These are phyloP conservation scores for Pterocarpus santalinus DNA, from an alignment of 306 rosid species.

Conservation along the genomic window DNA sequence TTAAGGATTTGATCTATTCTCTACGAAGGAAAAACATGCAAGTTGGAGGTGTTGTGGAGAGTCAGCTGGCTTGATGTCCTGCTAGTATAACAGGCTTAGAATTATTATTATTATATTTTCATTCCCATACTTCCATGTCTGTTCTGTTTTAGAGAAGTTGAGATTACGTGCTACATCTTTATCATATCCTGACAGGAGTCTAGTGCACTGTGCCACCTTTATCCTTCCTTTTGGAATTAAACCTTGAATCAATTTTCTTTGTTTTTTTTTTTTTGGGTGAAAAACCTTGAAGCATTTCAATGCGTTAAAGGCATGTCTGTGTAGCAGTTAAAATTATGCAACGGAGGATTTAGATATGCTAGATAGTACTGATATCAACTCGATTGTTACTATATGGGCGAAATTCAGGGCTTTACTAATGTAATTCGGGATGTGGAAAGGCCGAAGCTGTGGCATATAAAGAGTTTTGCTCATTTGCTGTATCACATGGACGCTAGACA, in stretches of 20 bases:
- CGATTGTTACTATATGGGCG: not conserved
- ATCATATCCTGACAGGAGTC: not conserved
- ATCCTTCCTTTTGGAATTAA: not conserved
- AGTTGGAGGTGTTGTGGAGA: not conserved
- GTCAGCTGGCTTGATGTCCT: no score
- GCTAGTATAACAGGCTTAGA: not conserved
- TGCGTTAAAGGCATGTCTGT: not conserved
- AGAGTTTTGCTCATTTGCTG: not conserved
- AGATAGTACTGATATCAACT: not conserved
- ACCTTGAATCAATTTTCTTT: not conserved
- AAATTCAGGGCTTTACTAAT: not conserved
- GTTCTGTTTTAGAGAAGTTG: not conserved
- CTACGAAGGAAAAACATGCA: not conserved
- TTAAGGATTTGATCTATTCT: not conserved
- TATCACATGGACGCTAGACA: not conserved
- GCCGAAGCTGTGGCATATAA: not conserved
- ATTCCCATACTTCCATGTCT: not conserved
- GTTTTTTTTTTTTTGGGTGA: not conserved
- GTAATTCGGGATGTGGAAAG: not conserved
- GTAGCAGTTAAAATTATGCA: not conserved
- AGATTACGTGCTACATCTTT: not conserved
- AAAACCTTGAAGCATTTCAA: not conserved
- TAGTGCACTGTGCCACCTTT: conserved; percentile 5
- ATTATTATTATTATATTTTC: not conserved
- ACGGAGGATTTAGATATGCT: not conserved